These are phyloP conservation scores for Pleomassaria siparia DNA, from an alignment of 2,329 filamentous ascomycete species.

Conservation along the genomic window DNA sequence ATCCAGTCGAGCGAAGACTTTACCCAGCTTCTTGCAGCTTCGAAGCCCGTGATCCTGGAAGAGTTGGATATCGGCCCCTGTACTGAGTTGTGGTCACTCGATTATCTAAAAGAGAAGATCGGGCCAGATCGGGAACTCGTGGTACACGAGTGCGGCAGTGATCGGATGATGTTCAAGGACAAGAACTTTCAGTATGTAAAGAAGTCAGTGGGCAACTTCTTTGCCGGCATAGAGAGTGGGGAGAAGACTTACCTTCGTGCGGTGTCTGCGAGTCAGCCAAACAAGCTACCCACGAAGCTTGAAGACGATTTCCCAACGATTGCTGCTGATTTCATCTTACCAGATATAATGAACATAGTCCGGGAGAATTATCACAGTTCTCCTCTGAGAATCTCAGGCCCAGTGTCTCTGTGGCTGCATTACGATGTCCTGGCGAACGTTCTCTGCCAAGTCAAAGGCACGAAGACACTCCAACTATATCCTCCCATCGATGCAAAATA, in stretches of 20 bases:
- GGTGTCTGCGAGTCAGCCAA: slow-evolving; percentile 68
- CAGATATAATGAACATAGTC: slow-evolving; percentile 61
- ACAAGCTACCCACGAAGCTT: slow-evolving; percentile 69
- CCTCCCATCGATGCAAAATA: slow-evolving; percentile 72
- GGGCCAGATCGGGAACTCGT: slow-evolving; percentile 58
- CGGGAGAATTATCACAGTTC: slow-evolving; percentile 71
- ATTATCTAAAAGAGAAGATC: slow-evolving; percentile 62
- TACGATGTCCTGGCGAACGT: slow-evolving; percentile 92
- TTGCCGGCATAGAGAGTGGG: slow-evolving; percentile 59
- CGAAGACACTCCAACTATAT: slow-evolving; percentile 74
- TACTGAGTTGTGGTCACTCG: slow-evolving; percentile 64
- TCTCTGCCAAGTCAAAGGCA: slow-evolving; percentile 75
- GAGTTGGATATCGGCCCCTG: slow-evolving; percentile 69
- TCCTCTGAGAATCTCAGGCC: slow-evolving; percentile 75
- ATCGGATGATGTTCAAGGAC: slow-evolving; percentile 75
- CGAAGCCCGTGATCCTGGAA: slow-evolving; percentile 67
- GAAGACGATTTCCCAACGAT: slow-evolving; percentile 71
- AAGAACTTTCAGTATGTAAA: slow-evolving; percentile 83
- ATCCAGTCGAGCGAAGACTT: slow-evolving; percentile 62
- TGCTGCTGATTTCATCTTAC: slow-evolving; percentile 69
- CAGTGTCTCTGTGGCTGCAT: slow-evolving; percentile 85
- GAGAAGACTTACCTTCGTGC: slow-evolving; percentile 75
- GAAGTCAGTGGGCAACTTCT: slow-evolving; percentile 67
- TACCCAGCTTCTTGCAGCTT: slow-evolving; percentile 56
- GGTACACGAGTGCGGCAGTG: slow-evolving; percentile 67